These are phyloP conservation scores for Clarireedia paspali DNA, from an alignment of 2,329 filamentous ascomycete genomes.

Conservation along the genomic window DNA sequence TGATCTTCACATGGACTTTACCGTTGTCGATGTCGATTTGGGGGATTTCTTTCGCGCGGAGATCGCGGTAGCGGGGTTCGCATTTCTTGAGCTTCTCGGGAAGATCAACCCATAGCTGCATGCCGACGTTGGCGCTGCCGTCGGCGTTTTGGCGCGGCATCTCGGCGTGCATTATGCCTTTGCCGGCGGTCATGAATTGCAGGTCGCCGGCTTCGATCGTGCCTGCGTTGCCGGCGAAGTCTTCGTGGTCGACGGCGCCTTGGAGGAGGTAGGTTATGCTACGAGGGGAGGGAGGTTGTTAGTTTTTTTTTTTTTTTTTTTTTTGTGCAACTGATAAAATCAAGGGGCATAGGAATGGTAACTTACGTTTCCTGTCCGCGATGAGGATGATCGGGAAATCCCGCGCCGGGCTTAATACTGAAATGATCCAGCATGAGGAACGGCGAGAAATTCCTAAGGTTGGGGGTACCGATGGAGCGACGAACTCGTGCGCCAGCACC, in stretches of 20 bases:
- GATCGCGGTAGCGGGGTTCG: conserved; percentile 87
- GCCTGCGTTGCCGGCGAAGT: conserved; percentile 79
- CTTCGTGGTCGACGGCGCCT: conserved; percentile 84
- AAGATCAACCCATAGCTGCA: conserved; percentile 95
- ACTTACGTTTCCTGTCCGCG: conserved; percentile 40
- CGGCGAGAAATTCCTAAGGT: conserved; percentile 78
- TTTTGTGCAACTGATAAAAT: background rate
- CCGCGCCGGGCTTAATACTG: conserved; percentile 67
- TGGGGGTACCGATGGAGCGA: conserved; percentile 76
- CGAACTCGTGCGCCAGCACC: conserved; percentile 82
- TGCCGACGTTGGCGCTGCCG: conserved; percentile 70
- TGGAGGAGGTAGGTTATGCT: conserved; percentile 79
- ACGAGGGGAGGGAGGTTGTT: background rate
- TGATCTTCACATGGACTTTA: conserved; percentile 78
- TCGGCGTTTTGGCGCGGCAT: conserved; percentile 79
- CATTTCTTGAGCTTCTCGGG: conserved; percentile 75
- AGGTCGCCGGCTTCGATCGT: conserved; percentile 82
- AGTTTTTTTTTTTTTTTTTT: background rate
- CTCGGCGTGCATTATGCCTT: conserved; percentile 89
- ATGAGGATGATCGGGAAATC: conserved; percentile 80
- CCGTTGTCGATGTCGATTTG: conserved; percentile 61
- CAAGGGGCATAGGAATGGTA: background rate
- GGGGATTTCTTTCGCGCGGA: conserved; percentile 74
- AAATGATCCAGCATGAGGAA: conserved; percentile 98
- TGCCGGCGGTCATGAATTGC: conserved; percentile 95